A percentile compares a stretch with the other conserved stretches of the same genome.
Conservation (phyloP, 768 basidiomycete genomes). For the Suillus paluster region DNA sequence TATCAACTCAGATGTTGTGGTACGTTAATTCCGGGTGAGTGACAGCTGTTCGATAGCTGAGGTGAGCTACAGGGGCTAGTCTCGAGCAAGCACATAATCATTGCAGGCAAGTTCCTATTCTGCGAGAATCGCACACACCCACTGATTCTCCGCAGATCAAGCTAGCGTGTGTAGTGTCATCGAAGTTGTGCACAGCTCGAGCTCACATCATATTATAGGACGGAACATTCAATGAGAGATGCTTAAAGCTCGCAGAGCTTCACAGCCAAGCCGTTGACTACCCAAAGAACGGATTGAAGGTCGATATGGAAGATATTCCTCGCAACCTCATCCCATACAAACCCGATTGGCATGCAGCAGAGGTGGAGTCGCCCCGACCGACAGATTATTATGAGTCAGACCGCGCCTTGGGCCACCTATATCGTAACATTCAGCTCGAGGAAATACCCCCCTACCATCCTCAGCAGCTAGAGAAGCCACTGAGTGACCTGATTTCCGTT, state of each 20-base stretch:
- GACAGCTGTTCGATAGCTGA: neutral
- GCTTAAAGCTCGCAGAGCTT: conserved; percentile 64
- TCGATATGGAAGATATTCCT: conserved; percentile 59
- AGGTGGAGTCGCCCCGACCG: conserved; percentile 53
- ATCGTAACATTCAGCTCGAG: conserved; percentile 59
- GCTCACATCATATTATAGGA: conserved; percentile 40
- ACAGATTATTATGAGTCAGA: conserved; percentile 74
- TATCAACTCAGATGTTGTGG: conserved; percentile 81
- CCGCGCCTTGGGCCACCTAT: conserved; percentile 74
- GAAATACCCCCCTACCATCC: conserved; percentile 29
- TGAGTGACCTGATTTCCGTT: conserved; percentile 37
- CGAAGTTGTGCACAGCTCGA: neutral
- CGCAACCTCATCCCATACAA: conserved; percentile 63
- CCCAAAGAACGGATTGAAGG: conserved; percentile 74
- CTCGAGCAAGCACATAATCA: conserved; percentile 67
- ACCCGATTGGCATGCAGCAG: conserved; percentile 79
- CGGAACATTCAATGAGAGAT: conserved; percentile 63
- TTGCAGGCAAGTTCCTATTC: conserved; percentile 56
- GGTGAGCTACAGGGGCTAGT: conserved; percentile 58
- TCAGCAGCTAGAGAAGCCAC: conserved; percentile 17
- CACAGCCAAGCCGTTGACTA: conserved; percentile 73
- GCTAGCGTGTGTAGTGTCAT: conserved; percentile 52
- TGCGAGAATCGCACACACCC: neutral
- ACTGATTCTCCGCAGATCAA: conserved; percentile 54
- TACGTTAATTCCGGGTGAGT: conserved; percentile 32